Percentiles rank a stretch among this genome's conserved stretches.
These are phyloP conservation scores for Ciborinia camelliae DNA, from an alignment of 2,329 filamentous ascomycete species.

Conservation along the genomic window DNA sequence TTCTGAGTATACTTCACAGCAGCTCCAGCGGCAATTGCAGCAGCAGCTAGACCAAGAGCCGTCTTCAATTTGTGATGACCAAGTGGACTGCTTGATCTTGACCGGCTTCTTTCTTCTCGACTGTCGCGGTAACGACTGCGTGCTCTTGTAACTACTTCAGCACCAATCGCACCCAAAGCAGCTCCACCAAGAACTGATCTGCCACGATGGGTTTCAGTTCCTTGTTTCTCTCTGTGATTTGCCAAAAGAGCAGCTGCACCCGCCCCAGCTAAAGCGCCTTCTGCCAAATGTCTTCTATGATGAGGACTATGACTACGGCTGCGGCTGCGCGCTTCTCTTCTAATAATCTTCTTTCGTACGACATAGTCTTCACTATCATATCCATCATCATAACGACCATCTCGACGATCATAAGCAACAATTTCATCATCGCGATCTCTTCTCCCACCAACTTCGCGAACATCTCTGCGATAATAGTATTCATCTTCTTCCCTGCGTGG, in stretches of 20 bases:
- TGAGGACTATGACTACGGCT: slow-evolving; percentile 49
- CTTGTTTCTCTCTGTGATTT: slow-evolving; percentile 48
- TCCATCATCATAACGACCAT: slow-evolving; percentile 40
- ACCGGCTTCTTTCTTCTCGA: slow-evolving; percentile 40
- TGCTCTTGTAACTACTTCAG: slow-evolving; percentile 57
- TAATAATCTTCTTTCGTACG: slow-evolving; percentile 42
- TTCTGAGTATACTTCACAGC: slow-evolving; percentile 62
- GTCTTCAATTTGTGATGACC: slow-evolving; percentile 53
- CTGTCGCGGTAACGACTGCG: slow-evolving; percentile 59
- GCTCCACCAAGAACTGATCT: slow-evolving; percentile 48
- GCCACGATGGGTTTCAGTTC: slow-evolving; percentile 33
- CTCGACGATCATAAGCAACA: slow-evolving; percentile 42
- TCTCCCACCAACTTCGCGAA: slow-evolving; percentile 29
- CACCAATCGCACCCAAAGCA: slow-evolving; percentile 59
- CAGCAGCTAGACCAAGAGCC: slow-evolving; percentile 59
- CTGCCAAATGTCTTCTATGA: slow-evolving; percentile 58
- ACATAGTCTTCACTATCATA: slow-evolving; percentile 46
- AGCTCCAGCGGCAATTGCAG: slow-evolving; percentile 61
- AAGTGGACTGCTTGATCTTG: slow-evolving; percentile 35
- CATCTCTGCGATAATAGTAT: slow-evolving; percentile 40
- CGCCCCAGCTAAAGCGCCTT: slow-evolving; percentile 62
- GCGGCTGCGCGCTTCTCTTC: slow-evolving; percentile 46
- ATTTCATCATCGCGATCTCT: slow-evolving; percentile 31
- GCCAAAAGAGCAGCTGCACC: slow-evolving; percentile 58
- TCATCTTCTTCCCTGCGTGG: slow-evolving; percentile 36